phyloP scores from a whole-genome alignment of 202 grass and related monocot species.

The Tripidium arundinaceum region DNA sequence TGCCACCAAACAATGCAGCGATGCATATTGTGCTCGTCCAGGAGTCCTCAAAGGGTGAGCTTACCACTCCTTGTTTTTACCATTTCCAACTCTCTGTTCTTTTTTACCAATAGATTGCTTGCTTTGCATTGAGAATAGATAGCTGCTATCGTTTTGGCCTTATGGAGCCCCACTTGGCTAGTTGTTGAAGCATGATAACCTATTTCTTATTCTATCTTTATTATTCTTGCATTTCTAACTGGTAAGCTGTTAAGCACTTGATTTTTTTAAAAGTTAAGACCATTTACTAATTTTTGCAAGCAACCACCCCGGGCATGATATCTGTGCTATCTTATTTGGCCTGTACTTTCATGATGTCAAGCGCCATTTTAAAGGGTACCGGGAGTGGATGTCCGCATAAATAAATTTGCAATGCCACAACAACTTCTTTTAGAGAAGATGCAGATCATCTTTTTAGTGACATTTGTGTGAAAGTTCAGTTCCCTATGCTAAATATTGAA shows the following conservation, averaged over 20 bases:
- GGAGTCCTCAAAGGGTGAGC: slow-evolving; percentile 63
- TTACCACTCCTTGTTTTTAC: neutral
- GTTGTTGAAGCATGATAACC: neutral
- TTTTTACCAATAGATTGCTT: neutral
- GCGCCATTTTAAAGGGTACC: neutral
- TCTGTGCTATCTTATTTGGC: neutral
- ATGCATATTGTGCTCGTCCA: slow-evolving; percentile 71
- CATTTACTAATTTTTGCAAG: neutral
- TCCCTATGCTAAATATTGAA: neutral
- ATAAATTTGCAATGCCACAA: neutral
- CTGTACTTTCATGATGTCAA: neutral
- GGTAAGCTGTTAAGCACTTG: neutral
- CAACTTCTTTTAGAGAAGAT: neutral
- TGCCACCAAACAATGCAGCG: slow-evolving; percentile 75
- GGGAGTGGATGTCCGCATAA: too few species aligned
- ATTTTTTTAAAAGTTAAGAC: too few species aligned
- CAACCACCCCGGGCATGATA: neutral
- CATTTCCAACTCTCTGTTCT: neutral
- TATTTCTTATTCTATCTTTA: neutral
- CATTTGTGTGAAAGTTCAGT: neutral
- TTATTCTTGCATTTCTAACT: neutral
- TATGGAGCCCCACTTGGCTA: neutral
- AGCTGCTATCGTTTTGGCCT: neutral
- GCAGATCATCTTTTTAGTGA: neutral
- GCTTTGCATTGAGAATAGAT: neutral